phyloP scores from a whole-genome alignment of 805 yeast genomes.

The Candida mattraensis region DNA sequence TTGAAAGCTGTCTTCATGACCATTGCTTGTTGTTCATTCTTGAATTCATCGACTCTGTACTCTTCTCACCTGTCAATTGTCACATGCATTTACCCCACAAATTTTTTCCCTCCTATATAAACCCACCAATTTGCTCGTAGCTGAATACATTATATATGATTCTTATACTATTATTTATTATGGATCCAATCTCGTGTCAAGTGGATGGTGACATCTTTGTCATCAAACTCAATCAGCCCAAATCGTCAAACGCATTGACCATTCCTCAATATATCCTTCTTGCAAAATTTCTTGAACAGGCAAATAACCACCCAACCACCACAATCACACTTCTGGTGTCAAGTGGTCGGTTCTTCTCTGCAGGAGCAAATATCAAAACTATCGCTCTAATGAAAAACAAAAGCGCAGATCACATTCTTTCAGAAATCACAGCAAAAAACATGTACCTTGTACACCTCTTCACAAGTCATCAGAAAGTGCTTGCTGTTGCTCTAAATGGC shows the following conservation, averaged over 20 bases:
- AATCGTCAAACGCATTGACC: conserved; percentile 63
- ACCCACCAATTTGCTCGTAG: neutral
- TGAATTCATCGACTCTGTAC: too few species aligned
- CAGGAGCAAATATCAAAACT: conserved; percentile 73
- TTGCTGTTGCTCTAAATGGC: conserved; percentile 75
- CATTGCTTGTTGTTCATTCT: too few species aligned
- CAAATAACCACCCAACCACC: conserved; percentile 62
- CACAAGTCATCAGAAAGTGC: conserved; percentile 66
- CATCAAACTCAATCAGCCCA: conserved; percentile 66
- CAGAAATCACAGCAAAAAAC: conserved; percentile 56
- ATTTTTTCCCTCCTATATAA: neutral
- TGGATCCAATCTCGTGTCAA: conserved; percentile 11
- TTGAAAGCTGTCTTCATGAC: too few species aligned
- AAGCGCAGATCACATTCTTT: conserved; percentile 26
- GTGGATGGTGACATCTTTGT: conserved; percentile 35
- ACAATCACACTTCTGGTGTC: conserved; percentile 65
- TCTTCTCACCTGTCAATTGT: too few species aligned
- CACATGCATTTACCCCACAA: conserved; percentile 13
- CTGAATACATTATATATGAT: neutral
- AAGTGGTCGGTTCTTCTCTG: conserved; percentile 73
- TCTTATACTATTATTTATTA: conserved; percentile 4
- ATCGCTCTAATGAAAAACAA: conserved; percentile 30
- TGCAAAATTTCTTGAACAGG: conserved; percentile 57
- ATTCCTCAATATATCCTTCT: conserved; percentile 62
- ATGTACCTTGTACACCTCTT: conserved; percentile 65